Conservation (phyloP, 352 stramenopile genomes). For the Pythium grandisporangium region DNA sequence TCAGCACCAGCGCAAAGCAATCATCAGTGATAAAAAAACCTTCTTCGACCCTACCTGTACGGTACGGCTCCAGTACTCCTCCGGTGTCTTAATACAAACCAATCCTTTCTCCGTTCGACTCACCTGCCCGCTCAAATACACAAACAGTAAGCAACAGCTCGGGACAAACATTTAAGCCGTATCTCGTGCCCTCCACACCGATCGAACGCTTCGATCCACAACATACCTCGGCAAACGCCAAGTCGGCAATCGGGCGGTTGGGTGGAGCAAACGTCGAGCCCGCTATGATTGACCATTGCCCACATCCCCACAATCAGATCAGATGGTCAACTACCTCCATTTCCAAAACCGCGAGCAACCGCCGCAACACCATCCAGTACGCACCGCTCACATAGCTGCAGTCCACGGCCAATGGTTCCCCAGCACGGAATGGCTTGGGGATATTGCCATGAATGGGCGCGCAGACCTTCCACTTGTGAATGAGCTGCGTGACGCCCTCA, state of each 20-base stretch:
- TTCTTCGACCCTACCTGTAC: constrained; percentile 63
- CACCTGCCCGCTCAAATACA: constrained; percentile 21
- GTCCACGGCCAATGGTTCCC: constrained; percentile 74
- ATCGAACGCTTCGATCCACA: too few species aligned
- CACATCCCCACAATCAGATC: too few species aligned
- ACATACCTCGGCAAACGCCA: constrained; percentile 72
- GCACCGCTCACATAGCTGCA: constrained; percentile 78
- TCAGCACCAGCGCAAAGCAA: too few species aligned
- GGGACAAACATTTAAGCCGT: constrained; percentile 1
- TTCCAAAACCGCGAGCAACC: too few species aligned
- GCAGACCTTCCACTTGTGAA: constrained; percentile 82
- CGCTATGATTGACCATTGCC: too few species aligned
- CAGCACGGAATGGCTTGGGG: constrained; percentile 76
- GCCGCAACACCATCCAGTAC: too few species aligned
- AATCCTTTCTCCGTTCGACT: constrained; percentile 75
- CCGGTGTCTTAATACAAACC: constrained; percentile 63
- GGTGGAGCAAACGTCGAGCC: constrained; percentile 65
- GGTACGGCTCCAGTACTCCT: constrained; percentile 69
- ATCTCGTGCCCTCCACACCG: too few species aligned
- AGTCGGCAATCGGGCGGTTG: constrained; percentile 63
- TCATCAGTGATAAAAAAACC: too few species aligned
- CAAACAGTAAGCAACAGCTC: neutral
- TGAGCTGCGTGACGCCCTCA: constrained; percentile 61
- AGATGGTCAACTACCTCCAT: too few species aligned
- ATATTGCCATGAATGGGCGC: constrained; percentile 83